A percentile compares a stretch with the other conserved stretches of the same genome.
phyloP scores from a whole-genome alignment of 805 yeast genomes.

The Saccharomyces mikatae region DNA sequence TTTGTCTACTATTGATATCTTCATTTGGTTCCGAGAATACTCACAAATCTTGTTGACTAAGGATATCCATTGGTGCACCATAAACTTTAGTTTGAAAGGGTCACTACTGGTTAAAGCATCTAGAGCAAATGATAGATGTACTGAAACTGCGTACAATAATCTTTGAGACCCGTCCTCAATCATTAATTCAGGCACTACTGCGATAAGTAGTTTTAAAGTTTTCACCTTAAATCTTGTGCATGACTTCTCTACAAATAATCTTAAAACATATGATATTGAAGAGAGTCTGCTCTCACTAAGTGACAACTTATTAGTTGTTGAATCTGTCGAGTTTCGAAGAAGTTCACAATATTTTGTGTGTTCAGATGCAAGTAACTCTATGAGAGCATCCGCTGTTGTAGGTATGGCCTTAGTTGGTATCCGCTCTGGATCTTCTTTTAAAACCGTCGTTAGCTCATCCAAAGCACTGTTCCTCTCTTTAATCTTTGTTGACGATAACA shows the following conservation, averaged over 20 bases:
- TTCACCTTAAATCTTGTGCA: slow-evolving; percentile 19
- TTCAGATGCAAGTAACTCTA: slow-evolving; percentile 33
- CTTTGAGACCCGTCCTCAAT: slow-evolving; percentile 5
- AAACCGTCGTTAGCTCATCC: slow-evolving; percentile 30
- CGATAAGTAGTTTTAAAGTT: slow-evolving; percentile 16
- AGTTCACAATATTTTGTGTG: slow-evolving; percentile 18
- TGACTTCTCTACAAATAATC: slow-evolving; percentile 26
- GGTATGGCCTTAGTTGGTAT: slow-evolving; percentile 17
- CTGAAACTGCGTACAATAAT: slow-evolving; percentile 15
- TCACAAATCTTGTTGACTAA: slow-evolving; percentile 12
- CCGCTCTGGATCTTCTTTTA: slow-evolving; percentile 16
- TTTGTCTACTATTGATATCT: slow-evolving; percentile 18
- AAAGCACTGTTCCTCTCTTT: slow-evolving; percentile 50
- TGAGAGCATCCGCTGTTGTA: slow-evolving; percentile 21
- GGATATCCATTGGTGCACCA: slow-evolving; percentile 20
- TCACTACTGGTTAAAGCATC: slow-evolving; percentile 13
- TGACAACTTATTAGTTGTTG: slow-evolving; percentile 30
- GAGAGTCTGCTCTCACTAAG: slow-evolving; percentile 24
- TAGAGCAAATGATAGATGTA: slow-evolving; percentile 21
- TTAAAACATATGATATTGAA: slow-evolving; percentile 19
- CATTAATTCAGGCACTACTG: slow-evolving; percentile 22
- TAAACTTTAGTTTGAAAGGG: slow-evolving; percentile 19
- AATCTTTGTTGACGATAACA: slow-evolving; percentile 42
- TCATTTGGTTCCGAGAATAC: slow-evolving; percentile 9
- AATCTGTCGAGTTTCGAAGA: background rate